Percentiles rank a stretch among this genome's conserved stretches.
These are phyloP conservation scores for Psilocybe cyanescens DNA, from an alignment of 768 basidiomycete genomes.

Conservation along the genomic window DNA sequence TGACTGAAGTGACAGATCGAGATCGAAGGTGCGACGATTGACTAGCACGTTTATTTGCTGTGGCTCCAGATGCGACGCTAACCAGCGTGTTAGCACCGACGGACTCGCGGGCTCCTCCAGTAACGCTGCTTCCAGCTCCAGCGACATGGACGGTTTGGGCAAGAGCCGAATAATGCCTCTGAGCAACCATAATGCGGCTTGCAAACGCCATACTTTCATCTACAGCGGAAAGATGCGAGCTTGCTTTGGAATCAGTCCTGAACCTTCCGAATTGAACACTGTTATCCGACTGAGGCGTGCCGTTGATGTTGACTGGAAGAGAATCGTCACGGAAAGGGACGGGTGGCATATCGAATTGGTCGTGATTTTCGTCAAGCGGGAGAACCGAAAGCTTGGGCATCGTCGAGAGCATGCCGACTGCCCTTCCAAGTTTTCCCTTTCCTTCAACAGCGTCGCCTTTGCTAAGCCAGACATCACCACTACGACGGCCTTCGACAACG, in stretches of 20 bases:
- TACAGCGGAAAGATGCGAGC: slow-evolving; percentile 53
- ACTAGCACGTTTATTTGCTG: slow-evolving; percentile 32
- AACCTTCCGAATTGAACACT: slow-evolving; percentile 61
- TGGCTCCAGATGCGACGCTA: slow-evolving; percentile 39
- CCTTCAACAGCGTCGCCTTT: slow-evolving; percentile 73
- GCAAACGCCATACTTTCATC: slow-evolving; percentile 56
- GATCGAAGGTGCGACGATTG: slow-evolving; percentile 58
- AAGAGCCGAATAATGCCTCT: slow-evolving; percentile 72
- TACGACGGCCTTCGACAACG: slow-evolving; percentile 73
- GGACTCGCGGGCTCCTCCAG: slow-evolving; percentile 27
- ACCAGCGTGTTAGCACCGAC: slow-evolving; percentile 34
- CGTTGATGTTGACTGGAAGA: slow-evolving; percentile 45
- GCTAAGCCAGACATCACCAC: slow-evolving; percentile 75
- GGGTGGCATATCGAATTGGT: slow-evolving; percentile 56
- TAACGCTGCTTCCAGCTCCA: slow-evolving; percentile 44
- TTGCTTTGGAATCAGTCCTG: slow-evolving; percentile 56
- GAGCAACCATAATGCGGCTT: slow-evolving; percentile 70
- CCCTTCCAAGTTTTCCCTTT: slow-evolving; percentile 62
- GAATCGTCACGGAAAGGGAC: slow-evolving; percentile 59
- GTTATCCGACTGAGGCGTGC: slow-evolving; percentile 58
- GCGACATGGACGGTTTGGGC: slow-evolving; percentile 63
- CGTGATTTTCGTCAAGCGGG: slow-evolving; percentile 52
- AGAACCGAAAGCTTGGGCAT: slow-evolving; percentile 72
- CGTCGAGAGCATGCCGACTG: slow-evolving; percentile 64
- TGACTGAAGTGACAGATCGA: slow-evolving; percentile 59